Evolutionary conservation across 2,329 filamentous ascomycete species (phyloP).

Genomic region (Botryotinia convoluta): DNA sequence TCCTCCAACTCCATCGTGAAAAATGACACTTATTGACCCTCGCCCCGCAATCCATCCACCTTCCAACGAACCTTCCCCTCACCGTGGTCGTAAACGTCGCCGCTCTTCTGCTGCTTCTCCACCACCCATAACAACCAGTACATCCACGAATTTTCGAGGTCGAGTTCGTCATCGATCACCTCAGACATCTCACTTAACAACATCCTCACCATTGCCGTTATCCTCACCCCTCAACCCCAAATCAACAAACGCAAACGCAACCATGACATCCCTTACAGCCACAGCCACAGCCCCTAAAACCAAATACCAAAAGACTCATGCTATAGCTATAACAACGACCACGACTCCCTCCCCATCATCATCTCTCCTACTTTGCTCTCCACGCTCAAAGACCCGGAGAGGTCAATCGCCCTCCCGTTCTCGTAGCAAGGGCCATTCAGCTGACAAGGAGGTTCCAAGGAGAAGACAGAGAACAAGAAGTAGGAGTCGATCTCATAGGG

Average conservation of each 20-base stretch:
- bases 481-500: slow-evolving; percentile 23
- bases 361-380: not conserved
- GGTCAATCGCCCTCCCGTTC: slow-evolving; percentile 29
- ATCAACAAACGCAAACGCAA: not conserved
- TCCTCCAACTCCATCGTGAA: not conserved
- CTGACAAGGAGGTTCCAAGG: slow-evolving; percentile 20
- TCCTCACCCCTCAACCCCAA: not conserved
- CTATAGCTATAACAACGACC: not conserved
- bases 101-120: slow-evolving; percentile 27
- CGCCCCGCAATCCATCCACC: not conserved
- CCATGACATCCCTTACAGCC: not conserved
- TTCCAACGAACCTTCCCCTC: slow-evolving; percentile 14
- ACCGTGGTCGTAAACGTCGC: slow-evolving; percentile 36
- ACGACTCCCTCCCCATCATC: not conserved
- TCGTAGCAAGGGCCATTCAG: slow-evolving; percentile 13
- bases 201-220: not conserved
- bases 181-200: not conserved
- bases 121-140: slow-evolving; percentile 23
- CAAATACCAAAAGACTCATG: slow-evolving; percentile 15
- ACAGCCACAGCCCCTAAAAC: not conserved
- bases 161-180: slow-evolving; percentile 34
- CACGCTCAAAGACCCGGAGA: slow-evolving; percentile 17
- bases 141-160: slow-evolving; percentile 32
- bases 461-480: slow-evolving; percentile 30
- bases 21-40: not conserved